Evolutionary conservation across 2,329 filamentous ascomycete genomes (phyloP).

Genomic region (Arthrobotrys sinensis): DNA sequence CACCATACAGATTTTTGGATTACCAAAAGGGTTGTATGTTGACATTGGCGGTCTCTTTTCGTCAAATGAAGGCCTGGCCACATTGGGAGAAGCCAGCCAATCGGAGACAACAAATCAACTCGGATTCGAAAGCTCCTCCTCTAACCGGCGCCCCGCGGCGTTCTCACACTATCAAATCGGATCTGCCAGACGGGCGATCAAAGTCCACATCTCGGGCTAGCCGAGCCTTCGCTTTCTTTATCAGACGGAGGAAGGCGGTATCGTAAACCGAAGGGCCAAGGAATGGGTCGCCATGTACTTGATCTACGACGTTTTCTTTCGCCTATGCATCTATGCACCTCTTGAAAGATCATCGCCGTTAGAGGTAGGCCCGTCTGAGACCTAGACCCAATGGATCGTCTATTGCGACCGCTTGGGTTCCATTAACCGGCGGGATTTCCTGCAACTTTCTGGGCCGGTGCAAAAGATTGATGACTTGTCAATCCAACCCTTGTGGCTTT

Average conservation of each 20-base stretch:
- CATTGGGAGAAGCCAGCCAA: conserved; percentile 5
- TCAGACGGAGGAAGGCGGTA: conserved; percentile 26
- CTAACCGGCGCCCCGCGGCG: conserved; percentile 37
- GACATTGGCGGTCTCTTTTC: neutral
- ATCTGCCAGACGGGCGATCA: conserved; percentile 41
- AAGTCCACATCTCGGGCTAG: conserved; percentile 28
- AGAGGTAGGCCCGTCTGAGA: conserved; percentile 6
- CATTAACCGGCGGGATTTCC: conserved; percentile 35
- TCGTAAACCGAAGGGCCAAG: neutral
- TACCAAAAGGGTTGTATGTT: conserved; percentile 3
- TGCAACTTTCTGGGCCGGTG: conserved; percentile 2
- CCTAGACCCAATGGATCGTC: conserved; percentile 28
- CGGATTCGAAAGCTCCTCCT: conserved; percentile 33
- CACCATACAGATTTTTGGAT: conserved; percentile 1
- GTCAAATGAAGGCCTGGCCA: conserved; percentile 11
- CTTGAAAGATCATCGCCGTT: conserved; percentile 42
- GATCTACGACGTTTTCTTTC: conserved; percentile 30
- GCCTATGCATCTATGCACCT: neutral
- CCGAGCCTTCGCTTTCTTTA: conserved; percentile 34
- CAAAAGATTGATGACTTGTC: conserved; percentile 16
- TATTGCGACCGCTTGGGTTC: conserved; percentile 33
- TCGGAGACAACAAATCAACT: neutral
- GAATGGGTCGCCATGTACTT: conserved; percentile 2
- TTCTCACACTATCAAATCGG: conserved; percentile 41
- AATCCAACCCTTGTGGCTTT: conserved; percentile 22